Evolutionary conservation across 495 filamentous ascomycete species (phyloP), one percentile per base, ranked within the genome.

Genomic region (Wilcoxina mikolae): DNA sequence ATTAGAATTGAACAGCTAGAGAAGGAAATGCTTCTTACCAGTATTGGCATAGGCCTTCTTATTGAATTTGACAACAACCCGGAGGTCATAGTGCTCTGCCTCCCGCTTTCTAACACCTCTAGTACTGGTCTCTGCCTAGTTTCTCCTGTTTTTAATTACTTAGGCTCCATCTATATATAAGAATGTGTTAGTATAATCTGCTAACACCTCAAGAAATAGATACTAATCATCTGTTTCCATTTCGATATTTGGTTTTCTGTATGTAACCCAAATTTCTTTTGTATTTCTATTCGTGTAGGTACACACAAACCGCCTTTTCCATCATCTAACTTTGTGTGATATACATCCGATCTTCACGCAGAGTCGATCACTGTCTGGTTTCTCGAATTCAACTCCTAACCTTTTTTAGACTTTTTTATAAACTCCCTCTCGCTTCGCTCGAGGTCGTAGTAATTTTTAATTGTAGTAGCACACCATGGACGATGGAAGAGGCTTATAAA

Each of bases 31-130:
- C 31, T 7, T 7, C 31, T 35, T 49, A 5, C 23, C 17, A 0
- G 27, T 46, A 4, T 52, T 56, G 4, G 41, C 24, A 31, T 58
- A 57, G 0, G 22, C 47, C 3, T 47, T 45, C 22, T 45, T 20
- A 3, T 52, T 56, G 4, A 50, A 58, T 15, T 44, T 25, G 4
- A 54, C 27, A 24, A 54, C n/a, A 12, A 48, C 24, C 4, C 3
- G 26, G 23, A 41, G 17, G 24, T 38, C 3, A 35, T 55, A 48
- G n/a, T 26, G 20, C 15, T 24, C 23, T 15, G n/a, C 3, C 44
- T 4, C 17, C 44, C 42, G 5, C 5, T 7, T 35, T 35, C 31
- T 5, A 7, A 15, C 7, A 7, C 7, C 31, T 7, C 31, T 7
- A 35, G 31, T 7, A 15, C 31, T 35, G 31, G 31, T 35, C 15